Conservation (phyloP, 371 early-diverging fungal genomes). For the Mortierella sp. region DNA sequence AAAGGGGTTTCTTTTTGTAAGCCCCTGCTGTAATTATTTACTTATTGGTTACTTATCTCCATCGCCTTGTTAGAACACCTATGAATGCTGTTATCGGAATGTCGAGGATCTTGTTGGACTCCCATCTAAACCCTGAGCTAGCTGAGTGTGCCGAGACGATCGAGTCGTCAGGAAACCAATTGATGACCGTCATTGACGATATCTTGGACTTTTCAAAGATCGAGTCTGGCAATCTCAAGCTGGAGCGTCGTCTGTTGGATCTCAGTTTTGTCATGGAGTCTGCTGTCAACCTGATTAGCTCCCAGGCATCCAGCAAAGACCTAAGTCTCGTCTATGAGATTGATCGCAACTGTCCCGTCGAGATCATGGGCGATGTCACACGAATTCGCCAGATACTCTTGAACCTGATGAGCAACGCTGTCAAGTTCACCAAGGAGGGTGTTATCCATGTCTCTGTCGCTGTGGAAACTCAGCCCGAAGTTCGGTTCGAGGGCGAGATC, state of each 20-base stretch:
- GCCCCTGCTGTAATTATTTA: not conserved
- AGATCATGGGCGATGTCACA: conserved; percentile 64
- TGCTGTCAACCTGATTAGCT: conserved; percentile 58
- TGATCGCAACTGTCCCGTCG: conserved; percentile 47
- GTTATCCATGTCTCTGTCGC: conserved; percentile 65
- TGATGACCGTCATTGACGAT: conserved; percentile 68
- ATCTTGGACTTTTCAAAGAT: conserved; percentile 71
- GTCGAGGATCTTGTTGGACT: conserved; percentile 63
- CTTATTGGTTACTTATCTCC: not conserved
- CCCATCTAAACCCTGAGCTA: conserved; percentile 58
- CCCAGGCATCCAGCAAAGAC: conserved; percentile 51
- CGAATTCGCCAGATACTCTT: conserved; percentile 66
- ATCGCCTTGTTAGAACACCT: conserved; percentile 52
- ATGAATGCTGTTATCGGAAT: conserved; percentile 65
- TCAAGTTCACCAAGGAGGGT: conserved; percentile 77
- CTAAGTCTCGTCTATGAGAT: conserved; percentile 50
- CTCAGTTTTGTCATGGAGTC: conserved; percentile 64
- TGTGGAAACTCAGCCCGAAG: conserved; percentile 32
- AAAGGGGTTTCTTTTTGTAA: not conserved
- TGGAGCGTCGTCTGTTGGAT: conserved; percentile 61
- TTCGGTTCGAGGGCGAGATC: conserved; percentile 27
- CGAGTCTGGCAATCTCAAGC: conserved; percentile 66
- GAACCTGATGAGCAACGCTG: conserved; percentile 73
- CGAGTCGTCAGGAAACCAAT: conserved; percentile 61
- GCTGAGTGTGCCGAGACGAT: conserved; percentile 64